Percentiles rank a stretch among this genome's conserved stretches.
Conservation (phyloP, 768 basidiomycete species). For the Antrodiella citrinella region DNA sequence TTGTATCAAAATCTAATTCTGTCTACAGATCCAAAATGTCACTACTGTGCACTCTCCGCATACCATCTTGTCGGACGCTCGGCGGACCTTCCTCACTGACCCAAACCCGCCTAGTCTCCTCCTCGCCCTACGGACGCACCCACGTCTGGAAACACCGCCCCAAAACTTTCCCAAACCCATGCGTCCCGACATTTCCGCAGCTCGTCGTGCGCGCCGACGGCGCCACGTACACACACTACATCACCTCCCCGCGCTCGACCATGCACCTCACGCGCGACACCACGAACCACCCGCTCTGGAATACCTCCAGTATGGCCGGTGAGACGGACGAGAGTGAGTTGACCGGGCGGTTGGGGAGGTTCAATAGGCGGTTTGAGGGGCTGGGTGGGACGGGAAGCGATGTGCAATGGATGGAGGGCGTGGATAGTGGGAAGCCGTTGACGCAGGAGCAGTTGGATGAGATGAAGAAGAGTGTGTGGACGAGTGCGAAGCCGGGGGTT, state of each 20-base stretch:
- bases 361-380: conserved; percentile 62
- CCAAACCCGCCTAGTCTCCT: conserved; percentile 43
- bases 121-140: conserved; percentile 75
- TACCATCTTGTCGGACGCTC: background rate
- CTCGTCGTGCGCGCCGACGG: conserved; percentile 83
- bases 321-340: conserved; percentile 55
- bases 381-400: conserved; percentile 1
- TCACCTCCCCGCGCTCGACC: conserved; percentile 75
- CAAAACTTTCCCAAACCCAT: conserved; percentile 67
- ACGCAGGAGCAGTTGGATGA: background rate
- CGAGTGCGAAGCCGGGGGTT: background rate
- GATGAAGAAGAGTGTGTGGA: background rate
- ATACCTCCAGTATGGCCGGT: conserved; percentile 44
- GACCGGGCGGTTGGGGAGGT: conserved; percentile 74
- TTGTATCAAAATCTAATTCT: too few relatives aligned
- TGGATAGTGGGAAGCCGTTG: background rate
- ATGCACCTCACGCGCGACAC: conserved; percentile 80
- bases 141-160: conserved; percentile 72
- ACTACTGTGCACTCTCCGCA: background rate
- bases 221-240: conserved; percentile 80
- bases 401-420: background rate
- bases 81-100: background rate
- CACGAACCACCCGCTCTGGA: conserved; percentile 86
- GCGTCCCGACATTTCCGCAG: conserved; percentile 83
- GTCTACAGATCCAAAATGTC: too few relatives aligned